A percentile compares a stretch with the other conserved stretches of the same genome.
Evolutionary conservation across 495 filamentous ascomycete species (phyloP).

Genomic region (Daldinia concentrica): DNA sequence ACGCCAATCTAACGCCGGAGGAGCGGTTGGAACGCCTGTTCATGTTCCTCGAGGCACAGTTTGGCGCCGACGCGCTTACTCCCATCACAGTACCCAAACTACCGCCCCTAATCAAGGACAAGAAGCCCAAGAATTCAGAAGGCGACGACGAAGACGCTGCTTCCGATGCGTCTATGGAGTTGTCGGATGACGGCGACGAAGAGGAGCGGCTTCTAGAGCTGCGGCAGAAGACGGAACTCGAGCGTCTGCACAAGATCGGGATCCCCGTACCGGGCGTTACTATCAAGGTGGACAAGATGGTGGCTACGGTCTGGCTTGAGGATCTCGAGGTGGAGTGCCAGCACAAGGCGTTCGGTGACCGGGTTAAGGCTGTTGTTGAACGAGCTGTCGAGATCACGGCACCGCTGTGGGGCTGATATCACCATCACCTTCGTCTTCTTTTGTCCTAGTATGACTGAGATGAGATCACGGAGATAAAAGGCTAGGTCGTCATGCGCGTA

Average conservation of each 20-base stretch:
- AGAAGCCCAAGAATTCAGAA: constrained; percentile 42
- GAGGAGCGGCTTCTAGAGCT: constrained; percentile 52
- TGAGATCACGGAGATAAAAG: neutral
- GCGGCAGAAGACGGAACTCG: constrained; percentile 62
- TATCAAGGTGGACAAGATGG: constrained; percentile 87
- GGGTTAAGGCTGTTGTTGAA: constrained; percentile 89
- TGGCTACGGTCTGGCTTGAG: constrained; percentile 91
- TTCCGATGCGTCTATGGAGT: constrained; percentile 53
- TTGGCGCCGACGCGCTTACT: constrained; percentile 76
- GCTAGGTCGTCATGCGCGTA: neutral
- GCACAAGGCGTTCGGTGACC: constrained; percentile 75
- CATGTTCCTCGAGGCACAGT: constrained; percentile 97
- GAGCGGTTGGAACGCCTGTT: constrained; percentile 84
- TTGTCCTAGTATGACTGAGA: neutral
- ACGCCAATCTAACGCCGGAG: constrained; percentile 71
- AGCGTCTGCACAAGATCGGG: constrained; percentile 77
- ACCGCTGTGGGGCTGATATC: constrained; percentile 65
- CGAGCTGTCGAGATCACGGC: constrained; percentile 90
- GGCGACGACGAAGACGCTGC: constrained; percentile 37
- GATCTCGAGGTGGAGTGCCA: constrained; percentile 86
- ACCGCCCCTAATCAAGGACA: constrained; percentile 45
- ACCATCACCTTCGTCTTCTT: neutral
- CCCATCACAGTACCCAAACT: constrained; percentile 77
- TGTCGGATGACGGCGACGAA: constrained; percentile 53
- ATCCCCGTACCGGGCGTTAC: constrained; percentile 89